Base-by-base conservation (phyloP, 2,329 filamentous ascomycete genomes). In the Tolypocladium ovalisporum region DNA sequence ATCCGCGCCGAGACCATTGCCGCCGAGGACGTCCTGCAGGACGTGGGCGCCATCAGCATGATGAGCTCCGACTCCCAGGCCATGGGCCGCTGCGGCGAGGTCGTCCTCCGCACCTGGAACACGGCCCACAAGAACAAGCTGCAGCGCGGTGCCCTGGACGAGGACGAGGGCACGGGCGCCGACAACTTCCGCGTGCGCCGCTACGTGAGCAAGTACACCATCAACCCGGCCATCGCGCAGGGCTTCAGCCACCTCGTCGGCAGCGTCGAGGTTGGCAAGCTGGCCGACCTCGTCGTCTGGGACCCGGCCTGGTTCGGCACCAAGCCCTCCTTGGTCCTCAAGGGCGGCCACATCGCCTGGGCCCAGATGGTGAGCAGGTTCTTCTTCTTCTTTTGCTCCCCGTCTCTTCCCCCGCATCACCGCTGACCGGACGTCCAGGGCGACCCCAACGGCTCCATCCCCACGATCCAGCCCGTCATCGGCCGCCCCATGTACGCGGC, bases 1-100 rank as follows among this genome's bases (percentile, higher is more conserved):
- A 97, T 97, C 72, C 88, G 93, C 58, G 90, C 90, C 62, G 92
- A 97, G 75, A 97, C 93, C 39, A 97, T 97, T 68, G 93, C 92
- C 0, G 93, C 93, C 29, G 93, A 97, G 76, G 93, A 97, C 70
- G 91, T 97, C 1, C 83, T 97, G 22, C 93, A 97, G 70, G 93
- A 97, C 66, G 79, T 96, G 1, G 93, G 93, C 57, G 93, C 93
- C 62, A 97, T 97, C 72, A 91, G 87, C 71, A 97, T 97, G 92
- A 96, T 97, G 90, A 90, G 86, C 59, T 92, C 87, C 1, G 93
- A 97, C 74, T 93, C 88, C 0, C 93, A 97, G 74, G 93, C 93
- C 65, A 97, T 97, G 93, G 93, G 93, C 57, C 88, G 93, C 54
- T 96, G 90, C 69, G 93, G 93, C 62, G 93, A 97, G 75, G 93